These are phyloP conservation scores for Metarhizium anisopliae DNA, from an alignment of 2,329 filamentous ascomycete species.

Conservation along the genomic window DNA sequence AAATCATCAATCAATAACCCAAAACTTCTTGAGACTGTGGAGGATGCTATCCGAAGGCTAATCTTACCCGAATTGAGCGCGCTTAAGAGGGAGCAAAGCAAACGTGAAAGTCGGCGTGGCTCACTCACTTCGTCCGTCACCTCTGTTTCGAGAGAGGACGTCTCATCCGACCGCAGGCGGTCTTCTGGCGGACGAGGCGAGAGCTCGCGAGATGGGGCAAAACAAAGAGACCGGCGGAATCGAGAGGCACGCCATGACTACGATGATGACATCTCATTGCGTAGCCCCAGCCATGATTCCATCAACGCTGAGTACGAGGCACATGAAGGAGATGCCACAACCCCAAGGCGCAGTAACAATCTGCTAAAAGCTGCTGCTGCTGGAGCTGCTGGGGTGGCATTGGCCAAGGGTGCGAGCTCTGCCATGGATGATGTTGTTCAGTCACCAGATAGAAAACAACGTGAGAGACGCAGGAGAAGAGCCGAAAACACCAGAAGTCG, in stretches of 20 bases:
- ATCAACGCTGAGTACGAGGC: slow-evolving; percentile 26
- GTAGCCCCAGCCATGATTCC: slow-evolving; percentile 39
- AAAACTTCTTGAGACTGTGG: slow-evolving; percentile 80
- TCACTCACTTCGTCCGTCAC: slow-evolving; percentile 52
- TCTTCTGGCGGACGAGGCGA: slow-evolving; percentile 48
- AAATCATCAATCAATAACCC: slow-evolving; percentile 85
- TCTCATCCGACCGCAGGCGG: slow-evolving; percentile 51
- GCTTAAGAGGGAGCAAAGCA: slow-evolving; percentile 82
- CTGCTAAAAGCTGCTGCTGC: slow-evolving; percentile 35
- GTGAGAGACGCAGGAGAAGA: slow-evolving; percentile 41
- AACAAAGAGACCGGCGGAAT: slow-evolving; percentile 35
- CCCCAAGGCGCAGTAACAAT: slow-evolving; percentile 36
- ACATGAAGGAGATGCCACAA: slow-evolving; percentile 30
- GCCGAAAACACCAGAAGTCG: slow-evolving; percentile 38
- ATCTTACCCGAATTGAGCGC: slow-evolving; percentile 89
- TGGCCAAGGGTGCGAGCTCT: slow-evolving; percentile 23
- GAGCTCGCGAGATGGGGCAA: slow-evolving; percentile 42
- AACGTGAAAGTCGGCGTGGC: slow-evolving; percentile 59
- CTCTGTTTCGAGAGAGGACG: slow-evolving; percentile 44
- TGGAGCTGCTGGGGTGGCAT: slow-evolving; percentile 32
- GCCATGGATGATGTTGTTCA: slow-evolving; percentile 31
- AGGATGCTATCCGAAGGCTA: slow-evolving; percentile 82
- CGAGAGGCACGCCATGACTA: slow-evolving; percentile 48
- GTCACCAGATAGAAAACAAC: slow-evolving; percentile 41
- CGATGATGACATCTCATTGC: slow-evolving; percentile 39